phyloP scores from a whole-genome alignment of 768 basidiomycete species.

The Rhodotorula babjevae region DNA sequence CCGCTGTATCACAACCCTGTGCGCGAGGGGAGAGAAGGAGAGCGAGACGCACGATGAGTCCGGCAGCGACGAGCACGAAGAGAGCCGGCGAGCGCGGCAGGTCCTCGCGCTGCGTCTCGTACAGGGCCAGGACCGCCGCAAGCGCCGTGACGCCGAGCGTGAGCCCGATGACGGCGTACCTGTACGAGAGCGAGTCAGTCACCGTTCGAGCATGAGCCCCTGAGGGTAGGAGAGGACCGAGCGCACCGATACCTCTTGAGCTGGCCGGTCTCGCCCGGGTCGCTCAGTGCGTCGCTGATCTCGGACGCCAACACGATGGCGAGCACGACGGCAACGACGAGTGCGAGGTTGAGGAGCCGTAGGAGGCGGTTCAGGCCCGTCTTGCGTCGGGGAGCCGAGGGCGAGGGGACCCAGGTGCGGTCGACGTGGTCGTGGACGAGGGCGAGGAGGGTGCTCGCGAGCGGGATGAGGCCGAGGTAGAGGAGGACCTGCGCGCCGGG shows the following conservation, averaged over 20 bases:
- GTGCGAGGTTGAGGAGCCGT: not conserved
- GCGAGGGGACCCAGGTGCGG: not conserved
- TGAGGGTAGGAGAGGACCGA: not conserved
- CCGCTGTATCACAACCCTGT: no score
- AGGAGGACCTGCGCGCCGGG: conserved; percentile 7
- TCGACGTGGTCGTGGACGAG: not conserved
- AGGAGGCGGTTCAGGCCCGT: not conserved
- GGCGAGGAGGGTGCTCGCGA: not conserved
- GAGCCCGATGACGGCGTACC: not conserved
- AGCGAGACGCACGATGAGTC: conserved; percentile 11
- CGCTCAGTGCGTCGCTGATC: not conserved
- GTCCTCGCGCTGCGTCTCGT: not conserved
- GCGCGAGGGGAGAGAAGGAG: no score
- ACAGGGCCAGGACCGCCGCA: not conserved
- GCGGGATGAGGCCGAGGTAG: conserved; percentile 10
- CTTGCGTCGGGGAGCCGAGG: not conserved
- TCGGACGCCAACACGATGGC: not conserved
- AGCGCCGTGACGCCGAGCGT: not conserved
- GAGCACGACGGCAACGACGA: conserved; percentile 13
- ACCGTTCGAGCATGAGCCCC: no score
- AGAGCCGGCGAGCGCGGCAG: not conserved
- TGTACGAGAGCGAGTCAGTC: not conserved
- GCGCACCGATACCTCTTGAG: conserved; percentile 4
- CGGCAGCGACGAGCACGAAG: not conserved
- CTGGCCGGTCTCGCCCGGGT: not conserved